Evolutionary conservation across 192 early-diverging fungal species (phyloP).

Genomic region (Coemansia sp.): DNA sequence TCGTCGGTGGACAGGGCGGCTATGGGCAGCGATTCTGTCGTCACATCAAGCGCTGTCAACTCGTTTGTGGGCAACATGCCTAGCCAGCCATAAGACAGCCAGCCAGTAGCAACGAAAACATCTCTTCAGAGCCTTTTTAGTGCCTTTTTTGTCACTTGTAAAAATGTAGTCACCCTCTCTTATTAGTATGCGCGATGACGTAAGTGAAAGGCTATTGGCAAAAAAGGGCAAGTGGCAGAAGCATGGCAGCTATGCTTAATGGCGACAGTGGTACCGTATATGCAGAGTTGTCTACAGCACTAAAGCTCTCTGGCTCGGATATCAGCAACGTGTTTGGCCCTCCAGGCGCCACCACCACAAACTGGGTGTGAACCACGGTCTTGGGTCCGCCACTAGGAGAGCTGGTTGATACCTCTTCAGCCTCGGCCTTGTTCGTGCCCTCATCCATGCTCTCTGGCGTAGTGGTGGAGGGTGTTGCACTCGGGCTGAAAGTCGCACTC

Average conservation of each 20-base stretch:
- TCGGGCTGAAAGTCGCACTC: too few species aligned
- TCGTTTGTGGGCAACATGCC: background rate
- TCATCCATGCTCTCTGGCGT: background rate
- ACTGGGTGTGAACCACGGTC: conserved; percentile 15
- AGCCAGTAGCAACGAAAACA: too few species aligned
- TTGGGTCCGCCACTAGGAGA: background rate
- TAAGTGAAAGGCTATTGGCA: background rate
- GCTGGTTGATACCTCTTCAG: background rate
- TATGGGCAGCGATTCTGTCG: background rate
- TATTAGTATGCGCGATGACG: background rate
- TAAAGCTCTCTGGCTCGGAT: background rate
- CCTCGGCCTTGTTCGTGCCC: background rate
- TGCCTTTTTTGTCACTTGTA: background rate
- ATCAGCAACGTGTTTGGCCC: background rate
- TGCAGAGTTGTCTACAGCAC: background rate
- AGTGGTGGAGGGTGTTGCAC: background rate
- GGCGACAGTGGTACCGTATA: background rate
- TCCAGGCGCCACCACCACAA: conserved; percentile 16
- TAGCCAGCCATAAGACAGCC: background rate
- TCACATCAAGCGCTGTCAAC: background rate
- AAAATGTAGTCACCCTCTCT: conserved; percentile 1
- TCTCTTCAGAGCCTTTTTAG: too few species aligned
- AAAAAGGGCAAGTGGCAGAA: background rate
- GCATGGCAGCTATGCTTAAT: background rate
- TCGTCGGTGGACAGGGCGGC: conserved; percentile 20